These are phyloP conservation scores for Crinitomyces ghanaensis DNA, from an alignment of 805 yeast species.

Conservation along the genomic window DNA sequence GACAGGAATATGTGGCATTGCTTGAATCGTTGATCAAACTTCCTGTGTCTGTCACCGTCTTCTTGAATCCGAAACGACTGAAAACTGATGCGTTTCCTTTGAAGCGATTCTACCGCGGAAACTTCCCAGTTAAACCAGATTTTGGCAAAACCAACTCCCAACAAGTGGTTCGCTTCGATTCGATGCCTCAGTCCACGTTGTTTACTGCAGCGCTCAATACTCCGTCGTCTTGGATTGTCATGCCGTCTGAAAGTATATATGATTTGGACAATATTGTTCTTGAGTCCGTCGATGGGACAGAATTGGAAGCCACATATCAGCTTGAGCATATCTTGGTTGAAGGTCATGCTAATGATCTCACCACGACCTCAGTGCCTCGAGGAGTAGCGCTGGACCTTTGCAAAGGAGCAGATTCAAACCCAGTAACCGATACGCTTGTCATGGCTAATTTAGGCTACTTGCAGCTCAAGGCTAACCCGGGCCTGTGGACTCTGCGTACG, in stretches of 20 bases:
- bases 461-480: slow-evolving; percentile 67
- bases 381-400: slow-evolving; percentile 40
- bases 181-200: slow-evolving; percentile 41
- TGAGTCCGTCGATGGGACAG: slow-evolving; percentile 24
- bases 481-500: slow-evolving; percentile 46
- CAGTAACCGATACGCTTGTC: slow-evolving; percentile 51
- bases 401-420: slow-evolving; percentile 16
- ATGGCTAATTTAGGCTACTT: slow-evolving; percentile 79
- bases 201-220: slow-evolving; percentile 46
- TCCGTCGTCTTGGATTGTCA: slow-evolving; percentile 60
- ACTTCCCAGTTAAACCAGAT: slow-evolving; percentile 27
- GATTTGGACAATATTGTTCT: slow-evolving; percentile 57
- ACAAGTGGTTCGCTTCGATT: slow-evolving; percentile 29
- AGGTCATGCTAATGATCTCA: slow-evolving; percentile 48
- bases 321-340: slow-evolving; percentile 52
- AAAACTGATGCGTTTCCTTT: slow-evolving; percentile 34
- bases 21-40: slow-evolving; percentile 30
- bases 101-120: slow-evolving; percentile 47
- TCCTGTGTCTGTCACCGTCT: slow-evolving; percentile 40
- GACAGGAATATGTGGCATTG: slow-evolving; percentile 52
- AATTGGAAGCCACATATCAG: slow-evolving; percentile 36
- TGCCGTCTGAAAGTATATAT: slow-evolving; percentile 37
- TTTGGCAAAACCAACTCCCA: slow-evolving; percentile 23
- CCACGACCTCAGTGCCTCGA: slow-evolving; percentile 33
- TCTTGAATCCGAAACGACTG: slow-evolving; percentile 44